Conservation (phyloP, 768 basidiomycete genomes). For the Cantharellus anzutake region DNA sequence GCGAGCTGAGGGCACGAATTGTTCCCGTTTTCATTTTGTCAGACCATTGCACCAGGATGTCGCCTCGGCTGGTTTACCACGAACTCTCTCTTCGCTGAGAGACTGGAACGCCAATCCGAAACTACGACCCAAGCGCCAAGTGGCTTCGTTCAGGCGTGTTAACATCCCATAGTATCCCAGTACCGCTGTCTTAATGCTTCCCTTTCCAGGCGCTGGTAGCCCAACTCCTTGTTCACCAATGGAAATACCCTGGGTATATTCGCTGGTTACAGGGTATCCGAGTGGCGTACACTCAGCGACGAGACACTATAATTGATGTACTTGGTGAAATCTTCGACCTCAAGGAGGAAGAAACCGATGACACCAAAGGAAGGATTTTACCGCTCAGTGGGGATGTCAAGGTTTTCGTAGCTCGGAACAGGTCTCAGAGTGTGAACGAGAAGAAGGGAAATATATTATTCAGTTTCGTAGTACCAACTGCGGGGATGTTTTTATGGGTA, state of each 20-base stretch:
- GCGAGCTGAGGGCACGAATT: neutral
- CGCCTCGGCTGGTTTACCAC: constrained; percentile 69
- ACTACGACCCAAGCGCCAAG: constrained; percentile 48
- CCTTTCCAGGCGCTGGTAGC: constrained; percentile 30
- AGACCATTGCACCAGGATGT: constrained; percentile 64
- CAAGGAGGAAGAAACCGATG: constrained; percentile 17
- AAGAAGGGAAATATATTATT: constrained; percentile 24
- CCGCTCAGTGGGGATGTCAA: constrained; percentile 16
- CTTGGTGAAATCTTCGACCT: constrained; percentile 45
- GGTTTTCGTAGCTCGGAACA: constrained; percentile 28
- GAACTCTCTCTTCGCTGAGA: constrained; percentile 55
- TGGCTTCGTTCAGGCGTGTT: constrained; percentile 44
- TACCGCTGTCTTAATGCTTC: neutral
- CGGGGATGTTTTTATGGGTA: constrained; percentile 77
- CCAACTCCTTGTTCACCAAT: constrained; percentile 36
- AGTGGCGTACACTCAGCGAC: constrained; percentile 34
- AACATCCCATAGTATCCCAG: neutral
- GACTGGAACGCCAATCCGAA: constrained; percentile 51
- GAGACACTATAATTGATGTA: constrained; percentile 45
- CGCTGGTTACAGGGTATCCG: constrained; percentile 61
- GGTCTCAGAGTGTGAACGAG: constrained; percentile 19
- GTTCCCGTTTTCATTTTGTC: constrained; percentile 7
- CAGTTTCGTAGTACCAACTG: constrained; percentile 52
- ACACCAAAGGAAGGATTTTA: constrained; percentile 7
- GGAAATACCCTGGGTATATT: constrained; percentile 53